A percentile compares a stretch with the other conserved stretches of the same genome.
phyloP scores from a whole-genome alignment of 1,284 basidiomycete genomes.

The Cerrena zonata region DNA sequence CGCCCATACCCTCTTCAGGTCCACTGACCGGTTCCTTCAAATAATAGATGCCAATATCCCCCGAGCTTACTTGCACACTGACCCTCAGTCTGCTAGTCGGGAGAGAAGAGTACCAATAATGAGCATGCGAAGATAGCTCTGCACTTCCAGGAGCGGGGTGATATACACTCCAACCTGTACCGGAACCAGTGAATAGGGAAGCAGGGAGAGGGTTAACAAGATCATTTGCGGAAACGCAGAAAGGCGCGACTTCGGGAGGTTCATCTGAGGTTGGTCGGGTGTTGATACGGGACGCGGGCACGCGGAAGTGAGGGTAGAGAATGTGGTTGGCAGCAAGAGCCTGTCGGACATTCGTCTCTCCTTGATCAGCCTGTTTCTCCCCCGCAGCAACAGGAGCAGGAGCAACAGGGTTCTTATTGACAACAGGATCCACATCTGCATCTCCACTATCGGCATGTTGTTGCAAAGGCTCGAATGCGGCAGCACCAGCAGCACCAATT shows the following conservation, averaged over 20 bases:
- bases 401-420: constrained; percentile 16
- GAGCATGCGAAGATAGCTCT: constrained; percentile 50
- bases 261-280: constrained; percentile 57
- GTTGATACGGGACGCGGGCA: constrained; percentile 71
- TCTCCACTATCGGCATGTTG: constrained; percentile 10
- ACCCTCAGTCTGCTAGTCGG: constrained; percentile 75
- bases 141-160: constrained; percentile 53
- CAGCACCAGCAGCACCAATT: constrained; percentile 44
- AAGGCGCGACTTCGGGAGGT: constrained; percentile 82
- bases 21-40: constrained; percentile 50
- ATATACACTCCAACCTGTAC: constrained; percentile 69
- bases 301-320: constrained; percentile 38
- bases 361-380: not conserved
- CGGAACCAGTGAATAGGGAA: constrained; percentile 78
- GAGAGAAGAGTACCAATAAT: constrained; percentile 85
- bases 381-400: not conserved
- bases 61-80: constrained; percentile 66
- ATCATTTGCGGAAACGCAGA: constrained; percentile 89
- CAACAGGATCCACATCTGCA: constrained; percentile 16
- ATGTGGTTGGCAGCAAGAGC: constrained; percentile 10
- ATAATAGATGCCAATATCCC: constrained; percentile 78
- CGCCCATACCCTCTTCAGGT: constrained; percentile 20
- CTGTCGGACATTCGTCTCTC: constrained; percentile 15
- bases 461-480: constrained; percentile 11
- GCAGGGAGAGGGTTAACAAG: constrained; percentile 89